Percentiles rank a stretch among this genome's conserved stretches.
Conservation (phyloP, 2,329 filamentous ascomycete species). For the Lasiodiplodia sp. region DNA sequence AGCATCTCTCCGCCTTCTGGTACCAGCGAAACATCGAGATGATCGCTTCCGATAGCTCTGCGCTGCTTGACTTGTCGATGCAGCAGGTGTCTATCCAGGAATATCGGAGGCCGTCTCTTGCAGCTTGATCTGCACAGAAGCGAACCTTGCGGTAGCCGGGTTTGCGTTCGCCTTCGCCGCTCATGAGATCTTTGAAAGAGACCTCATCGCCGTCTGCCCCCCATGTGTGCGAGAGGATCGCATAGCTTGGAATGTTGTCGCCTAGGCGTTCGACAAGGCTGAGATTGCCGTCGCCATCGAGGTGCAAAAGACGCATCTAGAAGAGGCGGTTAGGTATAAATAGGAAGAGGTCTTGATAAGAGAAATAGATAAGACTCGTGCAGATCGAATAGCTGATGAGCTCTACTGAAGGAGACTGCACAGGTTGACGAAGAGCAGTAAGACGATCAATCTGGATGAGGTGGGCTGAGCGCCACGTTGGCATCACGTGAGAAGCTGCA, state of each 20-base stretch:
- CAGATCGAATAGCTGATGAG: too few species aligned
- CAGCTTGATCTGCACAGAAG: not conserved
- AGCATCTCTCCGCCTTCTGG: constrained; percentile 30
- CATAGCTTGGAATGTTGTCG: constrained; percentile 5
- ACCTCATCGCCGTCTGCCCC: constrained; percentile 16
- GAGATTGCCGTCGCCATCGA: not conserved
- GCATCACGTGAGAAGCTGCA: too few species aligned
- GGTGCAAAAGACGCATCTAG: not conserved
- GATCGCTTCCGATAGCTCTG: constrained; percentile 33
- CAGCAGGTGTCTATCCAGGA: constrained; percentile 38
- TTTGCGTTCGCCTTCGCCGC: not conserved
- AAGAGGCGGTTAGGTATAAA: too few species aligned
- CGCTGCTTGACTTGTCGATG: constrained; percentile 32
- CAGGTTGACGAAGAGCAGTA: too few species aligned
- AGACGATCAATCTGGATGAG: too few species aligned
- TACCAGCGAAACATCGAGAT: constrained; percentile 37
- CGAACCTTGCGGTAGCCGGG: constrained; percentile 1
- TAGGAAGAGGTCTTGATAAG: too few species aligned
- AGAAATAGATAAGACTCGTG: too few species aligned
- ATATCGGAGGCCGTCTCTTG: not conserved
- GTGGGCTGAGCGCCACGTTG: too few species aligned
- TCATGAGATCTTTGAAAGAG: not conserved
- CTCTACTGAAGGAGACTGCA: too few species aligned
- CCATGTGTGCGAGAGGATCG: constrained; percentile 31
- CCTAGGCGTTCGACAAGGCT: not conserved